Conservation (phyloP, 108 stramenopile species). For the Skeletonema tropicum region DNA sequence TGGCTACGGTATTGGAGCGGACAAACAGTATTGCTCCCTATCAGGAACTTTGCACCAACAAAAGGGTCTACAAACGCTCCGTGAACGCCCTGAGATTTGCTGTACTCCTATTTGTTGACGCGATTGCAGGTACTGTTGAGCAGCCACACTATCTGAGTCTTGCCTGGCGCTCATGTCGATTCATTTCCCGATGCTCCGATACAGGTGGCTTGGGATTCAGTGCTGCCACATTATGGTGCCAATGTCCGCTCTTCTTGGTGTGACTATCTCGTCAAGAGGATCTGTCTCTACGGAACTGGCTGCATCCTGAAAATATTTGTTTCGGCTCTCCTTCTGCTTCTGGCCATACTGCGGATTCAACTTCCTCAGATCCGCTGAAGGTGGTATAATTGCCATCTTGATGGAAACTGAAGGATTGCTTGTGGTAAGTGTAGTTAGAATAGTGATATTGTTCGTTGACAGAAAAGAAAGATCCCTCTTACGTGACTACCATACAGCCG, state of each 20-base stretch:
- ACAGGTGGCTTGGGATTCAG: slow-evolving; percentile 14
- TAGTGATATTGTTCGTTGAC: too few relatives aligned
- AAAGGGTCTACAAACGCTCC: slow-evolving; percentile 7
- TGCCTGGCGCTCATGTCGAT: slow-evolving; percentile 16
- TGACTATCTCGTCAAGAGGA: slow-evolving; percentile 8
- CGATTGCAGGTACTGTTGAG: slow-evolving; percentile 1
- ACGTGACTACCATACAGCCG: not conserved
- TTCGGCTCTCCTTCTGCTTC: slow-evolving; percentile 13
- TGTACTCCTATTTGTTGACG: slow-evolving; percentile 9
- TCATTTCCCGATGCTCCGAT: slow-evolving; percentile 8
- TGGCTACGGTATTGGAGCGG: not conserved
- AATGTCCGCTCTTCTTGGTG: slow-evolving; percentile 16
- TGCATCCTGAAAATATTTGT: slow-evolving; percentile 19
- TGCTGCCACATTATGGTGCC: slow-evolving; percentile 25
- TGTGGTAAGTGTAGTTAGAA: not conserved
- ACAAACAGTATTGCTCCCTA: not conserved
- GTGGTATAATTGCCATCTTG: slow-evolving; percentile 26
- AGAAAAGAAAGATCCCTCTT: not conserved
- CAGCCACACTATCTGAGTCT: slow-evolving; percentile 11
- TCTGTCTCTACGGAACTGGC: slow-evolving; percentile 18
- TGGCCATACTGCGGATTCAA: slow-evolving; percentile 22
- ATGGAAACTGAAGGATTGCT: slow-evolving; percentile 24
- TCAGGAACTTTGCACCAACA: not conserved
- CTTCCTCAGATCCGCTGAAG: slow-evolving; percentile 8
- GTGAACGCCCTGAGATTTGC: slow-evolving; percentile 10